phyloP scores from a whole-genome alignment of 2,329 filamentous ascomycete species.

The Trichoderma lentiforme region DNA sequence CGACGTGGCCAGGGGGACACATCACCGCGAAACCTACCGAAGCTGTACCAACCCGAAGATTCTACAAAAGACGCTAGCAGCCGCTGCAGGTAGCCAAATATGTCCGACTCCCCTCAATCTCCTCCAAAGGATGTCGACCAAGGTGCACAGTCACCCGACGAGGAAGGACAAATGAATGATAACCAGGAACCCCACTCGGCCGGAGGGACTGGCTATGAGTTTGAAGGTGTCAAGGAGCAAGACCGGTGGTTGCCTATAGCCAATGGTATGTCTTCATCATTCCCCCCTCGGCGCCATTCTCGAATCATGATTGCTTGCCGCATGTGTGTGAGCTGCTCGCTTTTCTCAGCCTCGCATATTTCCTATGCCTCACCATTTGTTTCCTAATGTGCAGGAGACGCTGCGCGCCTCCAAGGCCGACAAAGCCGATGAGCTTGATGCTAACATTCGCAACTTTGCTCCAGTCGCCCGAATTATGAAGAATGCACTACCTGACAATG shows the following conservation, averaged over 20 bases:
- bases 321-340: conserved; percentile 28
- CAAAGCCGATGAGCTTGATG: conserved; percentile 62
- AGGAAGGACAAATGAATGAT: conserved; percentile 93
- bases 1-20: conserved; percentile 60
- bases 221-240: conserved; percentile 95
- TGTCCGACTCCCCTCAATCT: conserved; percentile 84
- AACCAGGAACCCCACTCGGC: conserved; percentile 72
- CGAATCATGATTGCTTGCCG: conserved; percentile 37
- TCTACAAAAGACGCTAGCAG: conserved; percentile 58
- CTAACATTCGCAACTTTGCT: conserved; percentile 92
- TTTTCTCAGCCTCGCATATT: conserved; percentile 32
- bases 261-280: conserved; percentile 77
- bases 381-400: conserved; percentile 49
- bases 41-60: conserved; percentile 53
- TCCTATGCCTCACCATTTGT: conserved; percentile 60
- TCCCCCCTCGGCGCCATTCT: not conserved
- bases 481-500: conserved; percentile 92
- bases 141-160: conserved; percentile 87
- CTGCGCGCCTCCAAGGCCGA: conserved; percentile 46
- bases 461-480: conserved; percentile 99
- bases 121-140: conserved; percentile 94
- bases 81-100: conserved; percentile 75
- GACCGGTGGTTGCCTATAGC: conserved; percentile 99
- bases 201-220: conserved; percentile 74
- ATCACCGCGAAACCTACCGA: conserved; percentile 51